These are phyloP conservation scores for Chaetomiaceae sp. DNA, from an alignment of 2,329 filamentous ascomycete species.

Conservation along the genomic window DNA sequence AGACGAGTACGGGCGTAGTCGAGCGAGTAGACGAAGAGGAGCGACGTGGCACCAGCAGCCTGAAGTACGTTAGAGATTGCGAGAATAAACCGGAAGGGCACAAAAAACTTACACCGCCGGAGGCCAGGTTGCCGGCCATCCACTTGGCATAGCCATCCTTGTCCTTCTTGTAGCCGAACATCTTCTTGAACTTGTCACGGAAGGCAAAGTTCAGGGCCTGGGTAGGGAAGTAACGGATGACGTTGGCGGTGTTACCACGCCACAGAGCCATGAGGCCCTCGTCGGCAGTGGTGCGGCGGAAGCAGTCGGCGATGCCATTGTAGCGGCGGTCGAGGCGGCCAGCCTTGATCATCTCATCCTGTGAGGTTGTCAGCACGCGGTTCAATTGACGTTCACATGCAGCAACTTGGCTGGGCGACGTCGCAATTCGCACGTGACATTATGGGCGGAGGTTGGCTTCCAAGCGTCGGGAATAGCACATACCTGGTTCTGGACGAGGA, in stretches of 20 bases:
- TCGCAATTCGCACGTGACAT: constrained; percentile 24
- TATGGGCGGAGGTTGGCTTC: background rate
- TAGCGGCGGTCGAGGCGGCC: constrained; percentile 99
- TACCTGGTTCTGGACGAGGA: constrained; percentile 99
- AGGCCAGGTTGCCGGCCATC: constrained; percentile 99
- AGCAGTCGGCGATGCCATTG: constrained; percentile 90
- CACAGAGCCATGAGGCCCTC: constrained; percentile 96
- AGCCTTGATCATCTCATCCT: constrained; percentile 99
- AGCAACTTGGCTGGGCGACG: background rate
- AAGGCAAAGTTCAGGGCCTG: constrained; percentile 99
- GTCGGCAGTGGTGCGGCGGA: constrained; percentile 80
- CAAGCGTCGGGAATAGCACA: constrained; percentile 31
- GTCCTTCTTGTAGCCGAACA: constrained; percentile 99
- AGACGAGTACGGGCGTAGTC: constrained; percentile 99
- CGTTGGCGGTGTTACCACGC: constrained; percentile 99
- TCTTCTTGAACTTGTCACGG: constrained; percentile 99
- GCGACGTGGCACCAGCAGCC: constrained; percentile 98
- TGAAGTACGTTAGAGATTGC: constrained; percentile 32
- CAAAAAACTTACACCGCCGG: constrained; percentile 81
- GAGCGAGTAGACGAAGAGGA: constrained; percentile 99
- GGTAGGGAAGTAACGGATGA: constrained; percentile 99
- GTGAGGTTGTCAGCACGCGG: constrained; percentile 32
- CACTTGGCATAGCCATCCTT: constrained; percentile 97
- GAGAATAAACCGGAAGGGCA: background rate
- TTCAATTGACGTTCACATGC: background rate